phyloP scores from a whole-genome alignment of 2,329 filamentous ascomycete genomes.

The Trichoderma sp. region DNA sequence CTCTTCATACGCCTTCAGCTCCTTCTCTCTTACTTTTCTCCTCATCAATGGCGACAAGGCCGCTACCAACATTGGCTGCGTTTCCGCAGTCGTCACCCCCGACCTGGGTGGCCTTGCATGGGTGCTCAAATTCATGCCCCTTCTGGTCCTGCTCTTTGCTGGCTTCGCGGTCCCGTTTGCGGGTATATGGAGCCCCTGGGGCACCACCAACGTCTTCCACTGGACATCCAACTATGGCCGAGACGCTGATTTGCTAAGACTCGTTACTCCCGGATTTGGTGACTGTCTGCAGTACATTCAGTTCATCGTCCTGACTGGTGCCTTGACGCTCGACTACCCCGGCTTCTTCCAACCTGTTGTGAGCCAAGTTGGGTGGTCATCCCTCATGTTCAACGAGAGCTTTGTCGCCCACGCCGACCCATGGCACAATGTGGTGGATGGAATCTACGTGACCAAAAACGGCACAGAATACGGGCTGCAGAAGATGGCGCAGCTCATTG shows the following conservation, averaged over 20 bases:
- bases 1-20: constrained; percentile 83
- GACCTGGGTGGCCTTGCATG: constrained; percentile 70
- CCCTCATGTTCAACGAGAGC: constrained; percentile 89
- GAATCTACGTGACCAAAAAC: constrained; percentile 79
- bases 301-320: constrained; percentile 84
- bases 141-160: constrained; percentile 74
- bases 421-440: constrained; percentile 70
- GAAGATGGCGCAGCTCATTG: constrained; percentile 74
- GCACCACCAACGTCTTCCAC: constrained; percentile 81
- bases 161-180: constrained; percentile 81
- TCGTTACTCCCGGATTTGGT: constrained; percentile 94
- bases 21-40: constrained; percentile 69
- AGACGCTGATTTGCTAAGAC: constrained; percentile 83
- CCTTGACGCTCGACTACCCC: constrained; percentile 82
- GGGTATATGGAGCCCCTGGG: constrained; percentile 90
- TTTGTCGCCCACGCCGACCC: constrained; percentile 70
- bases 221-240: constrained; percentile 98
- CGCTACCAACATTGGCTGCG: constrained; percentile 69
- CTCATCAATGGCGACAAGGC: constrained; percentile 71
- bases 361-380: constrained; percentile 84
- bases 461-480: constrained; percentile 84
- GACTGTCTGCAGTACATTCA: constrained; percentile 98
- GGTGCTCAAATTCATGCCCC: constrained; percentile 72
- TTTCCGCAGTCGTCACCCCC: constrained; percentile 80
- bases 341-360: constrained; percentile 92